Percentiles rank a stretch among this genome's conserved stretches.
Evolutionary conservation across 768 basidiomycete species (phyloP).

Genomic region (Cystofilobasidium bisporidii): DNA sequence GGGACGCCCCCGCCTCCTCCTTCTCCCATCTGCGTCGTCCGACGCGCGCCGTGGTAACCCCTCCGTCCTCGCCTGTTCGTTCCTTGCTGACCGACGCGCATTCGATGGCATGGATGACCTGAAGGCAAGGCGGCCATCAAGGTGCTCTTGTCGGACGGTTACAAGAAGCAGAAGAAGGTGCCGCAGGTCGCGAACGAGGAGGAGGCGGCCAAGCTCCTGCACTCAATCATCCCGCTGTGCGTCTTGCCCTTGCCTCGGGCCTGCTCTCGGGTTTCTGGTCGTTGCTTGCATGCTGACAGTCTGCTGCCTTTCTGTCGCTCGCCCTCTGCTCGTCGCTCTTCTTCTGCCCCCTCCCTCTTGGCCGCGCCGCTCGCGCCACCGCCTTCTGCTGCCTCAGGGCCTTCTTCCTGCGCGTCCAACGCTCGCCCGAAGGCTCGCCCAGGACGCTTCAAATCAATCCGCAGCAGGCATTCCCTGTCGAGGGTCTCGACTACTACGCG

Average conservation of each 20-base stretch:
- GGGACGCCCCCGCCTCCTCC: too few relatives aligned
- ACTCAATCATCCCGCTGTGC: slow-evolving; percentile 58
- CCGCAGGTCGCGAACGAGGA: slow-evolving; percentile 58
- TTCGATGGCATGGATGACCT: neutral
- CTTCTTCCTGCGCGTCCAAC: slow-evolving; percentile 87
- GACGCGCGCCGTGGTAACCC: too few relatives aligned
- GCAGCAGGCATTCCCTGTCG: slow-evolving; percentile 59
- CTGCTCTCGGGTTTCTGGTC: too few relatives aligned
- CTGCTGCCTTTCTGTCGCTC: too few relatives aligned
- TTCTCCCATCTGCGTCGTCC: too few relatives aligned
- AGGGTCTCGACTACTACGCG: slow-evolving; percentile 64
- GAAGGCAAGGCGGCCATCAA: slow-evolving; percentile 87
- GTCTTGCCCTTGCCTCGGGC: neutral
- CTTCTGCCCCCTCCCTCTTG: too few relatives aligned
- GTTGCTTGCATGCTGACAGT: neutral
- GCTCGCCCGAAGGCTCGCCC: slow-evolving; percentile 48
- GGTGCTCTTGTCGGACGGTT: slow-evolving; percentile 84
- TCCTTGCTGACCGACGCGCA: neutral
- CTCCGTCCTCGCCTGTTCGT: too few relatives aligned
- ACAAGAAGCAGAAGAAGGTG: slow-evolving; percentile 66
- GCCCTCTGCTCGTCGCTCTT: too few relatives aligned
- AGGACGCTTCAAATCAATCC: slow-evolving; percentile 68
- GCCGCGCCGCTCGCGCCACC: too few relatives aligned
- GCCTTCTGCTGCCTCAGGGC: slow-evolving; percentile 42
- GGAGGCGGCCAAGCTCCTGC: slow-evolving; percentile 61